phyloP scores from a whole-genome alignment of 1,284 basidiomycete species.

The Neonothopanus nambi region DNA sequence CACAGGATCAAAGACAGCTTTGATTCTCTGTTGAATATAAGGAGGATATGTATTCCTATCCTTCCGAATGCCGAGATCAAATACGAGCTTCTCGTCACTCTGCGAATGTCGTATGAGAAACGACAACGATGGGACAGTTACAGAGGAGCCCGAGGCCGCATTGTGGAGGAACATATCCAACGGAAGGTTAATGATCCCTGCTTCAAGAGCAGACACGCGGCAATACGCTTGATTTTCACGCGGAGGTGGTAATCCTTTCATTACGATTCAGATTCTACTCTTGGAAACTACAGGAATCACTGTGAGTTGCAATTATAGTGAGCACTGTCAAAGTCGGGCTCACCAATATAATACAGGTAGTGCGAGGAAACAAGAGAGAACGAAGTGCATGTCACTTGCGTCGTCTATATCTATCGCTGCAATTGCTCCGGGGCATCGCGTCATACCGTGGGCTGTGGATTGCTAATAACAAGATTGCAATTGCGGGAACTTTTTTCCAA shows the following conservation, averaged over 20 bases:
- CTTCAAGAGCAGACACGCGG: conserved; percentile 51
- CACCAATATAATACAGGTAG: too few relatives aligned
- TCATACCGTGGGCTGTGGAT: too few relatives aligned
- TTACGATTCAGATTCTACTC: background rate
- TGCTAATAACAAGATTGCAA: too few relatives aligned
- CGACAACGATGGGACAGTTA: conserved; percentile 41
- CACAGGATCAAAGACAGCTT: conserved; percentile 25
- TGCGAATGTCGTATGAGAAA: conserved; percentile 51
- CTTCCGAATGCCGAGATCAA: conserved; percentile 54
- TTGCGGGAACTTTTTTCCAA: too few relatives aligned
- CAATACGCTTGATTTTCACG: conserved; percentile 41
- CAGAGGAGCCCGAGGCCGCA: conserved; percentile 26
- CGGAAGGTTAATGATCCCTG: conserved; percentile 39
- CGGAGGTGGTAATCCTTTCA: conserved; percentile 28
- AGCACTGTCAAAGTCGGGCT: too few relatives aligned
- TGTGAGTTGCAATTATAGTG: too few relatives aligned
- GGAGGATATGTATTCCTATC: conserved; percentile 47
- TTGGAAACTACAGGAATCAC: too few relatives aligned
- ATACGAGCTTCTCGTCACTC: conserved; percentile 39
- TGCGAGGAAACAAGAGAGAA: too few relatives aligned
- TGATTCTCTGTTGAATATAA: conserved; percentile 28
- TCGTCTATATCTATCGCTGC: too few relatives aligned
- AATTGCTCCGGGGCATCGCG: too few relatives aligned
- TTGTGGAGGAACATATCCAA: conserved; percentile 40
- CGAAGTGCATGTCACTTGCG: too few relatives aligned